phyloP scores from a whole-genome alignment of 352 stramenopile genomes.

The Phytophthora colocasiae region DNA sequence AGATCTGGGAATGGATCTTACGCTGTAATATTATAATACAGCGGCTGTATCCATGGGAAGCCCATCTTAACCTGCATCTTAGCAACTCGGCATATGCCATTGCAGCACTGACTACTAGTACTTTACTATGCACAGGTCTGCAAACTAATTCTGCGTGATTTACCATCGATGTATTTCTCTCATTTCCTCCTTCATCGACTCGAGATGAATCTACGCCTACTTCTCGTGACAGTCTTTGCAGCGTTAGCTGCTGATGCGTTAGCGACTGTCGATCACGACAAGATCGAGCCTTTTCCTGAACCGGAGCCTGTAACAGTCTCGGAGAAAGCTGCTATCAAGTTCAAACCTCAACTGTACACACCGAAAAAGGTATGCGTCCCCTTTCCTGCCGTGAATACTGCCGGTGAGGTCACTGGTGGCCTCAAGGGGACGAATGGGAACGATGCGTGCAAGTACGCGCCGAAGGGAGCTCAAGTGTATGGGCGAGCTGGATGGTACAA shows the following conservation, averaged over 20 bases:
- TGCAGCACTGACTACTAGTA: not conserved
- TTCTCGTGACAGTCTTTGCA: not conserved
- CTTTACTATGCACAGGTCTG: too few relatives aligned
- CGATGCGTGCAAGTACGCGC: not conserved
- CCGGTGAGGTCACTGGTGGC: not conserved
- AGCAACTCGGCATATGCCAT: not conserved
- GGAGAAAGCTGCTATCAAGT: conserved; percentile 4
- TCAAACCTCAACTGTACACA: not conserved
- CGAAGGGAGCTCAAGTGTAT: conserved; percentile 3
- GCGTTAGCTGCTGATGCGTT: not conserved
- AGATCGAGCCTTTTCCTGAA: not conserved
- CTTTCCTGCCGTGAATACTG: not conserved
- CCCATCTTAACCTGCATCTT: not conserved
- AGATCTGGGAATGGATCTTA: too few relatives aligned
- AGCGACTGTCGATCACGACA: not conserved
- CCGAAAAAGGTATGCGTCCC: not conserved
- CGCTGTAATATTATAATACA: too few relatives aligned
- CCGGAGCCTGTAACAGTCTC: not conserved
- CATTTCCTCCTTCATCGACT: not conserved
- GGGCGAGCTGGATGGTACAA: not conserved
- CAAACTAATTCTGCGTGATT: too few relatives aligned
- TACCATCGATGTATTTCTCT: not conserved
- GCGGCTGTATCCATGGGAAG: too few relatives aligned
- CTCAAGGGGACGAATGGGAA: not conserved
- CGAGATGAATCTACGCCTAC: not conserved